These are phyloP conservation scores for Ophiognomonia clavigignenti-juglandacearum DNA, from an alignment of 2,329 filamentous ascomycete species.

Conservation along the genomic window DNA sequence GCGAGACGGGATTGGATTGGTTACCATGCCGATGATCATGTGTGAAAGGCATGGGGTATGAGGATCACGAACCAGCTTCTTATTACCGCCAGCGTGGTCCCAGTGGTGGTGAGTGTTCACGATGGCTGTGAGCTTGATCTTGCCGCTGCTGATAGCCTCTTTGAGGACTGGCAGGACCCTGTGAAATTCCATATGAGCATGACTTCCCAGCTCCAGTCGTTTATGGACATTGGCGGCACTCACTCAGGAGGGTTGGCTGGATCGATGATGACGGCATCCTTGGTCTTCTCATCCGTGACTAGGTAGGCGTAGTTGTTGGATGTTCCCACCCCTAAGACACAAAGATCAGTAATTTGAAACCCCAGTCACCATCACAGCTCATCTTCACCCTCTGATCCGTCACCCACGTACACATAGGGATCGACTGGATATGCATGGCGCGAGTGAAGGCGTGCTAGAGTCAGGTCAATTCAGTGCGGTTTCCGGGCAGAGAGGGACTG, in stretches of 20 bases:
- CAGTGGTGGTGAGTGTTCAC: conserved; percentile 97
- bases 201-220: no score
- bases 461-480: neutral
- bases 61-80: conserved; percentile 58
- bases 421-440: conserved; percentile 80
- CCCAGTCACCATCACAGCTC: no score
- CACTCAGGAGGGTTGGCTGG: conserved; percentile 76
- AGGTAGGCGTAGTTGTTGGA: conserved; percentile 85
- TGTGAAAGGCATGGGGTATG: neutral
- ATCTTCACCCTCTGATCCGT: no score
- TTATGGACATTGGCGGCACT: no score
- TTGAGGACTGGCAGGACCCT: conserved; percentile 64
- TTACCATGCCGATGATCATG: no score
- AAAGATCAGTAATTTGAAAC: no score
- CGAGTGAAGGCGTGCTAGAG: conserved; percentile 32
- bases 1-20: neutral
- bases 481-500: neutral
- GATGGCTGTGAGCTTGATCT: conserved; percentile 81
- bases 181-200: no score
- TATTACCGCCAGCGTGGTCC: conserved; percentile 92
- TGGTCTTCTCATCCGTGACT: conserved; percentile 71
- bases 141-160: conserved; percentile 63
- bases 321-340: conserved; percentile 67
- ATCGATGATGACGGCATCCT: conserved; percentile 74
- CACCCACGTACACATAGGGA: conserved; percentile 79